phyloP scores from a whole-genome alignment of 371 early-diverging fungal genomes.

The Batkoa obscura region DNA sequence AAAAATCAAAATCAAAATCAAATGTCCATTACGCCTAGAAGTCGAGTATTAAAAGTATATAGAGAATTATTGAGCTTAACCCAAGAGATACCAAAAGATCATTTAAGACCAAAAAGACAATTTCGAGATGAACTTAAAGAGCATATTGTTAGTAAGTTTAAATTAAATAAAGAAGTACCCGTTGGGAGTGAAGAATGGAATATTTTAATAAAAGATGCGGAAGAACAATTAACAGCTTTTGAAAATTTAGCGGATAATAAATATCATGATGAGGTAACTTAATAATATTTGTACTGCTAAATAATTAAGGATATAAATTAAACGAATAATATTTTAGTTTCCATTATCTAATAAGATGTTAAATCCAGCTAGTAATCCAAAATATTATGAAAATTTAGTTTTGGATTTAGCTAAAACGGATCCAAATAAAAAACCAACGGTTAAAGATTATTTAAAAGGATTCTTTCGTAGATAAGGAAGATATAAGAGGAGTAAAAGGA shows the following conservation, averaged over 20 bases:
- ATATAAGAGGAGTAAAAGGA: too few species aligned
- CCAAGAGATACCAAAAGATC: constrained; percentile 3
- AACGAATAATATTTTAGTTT: neutral
- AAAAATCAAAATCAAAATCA: neutral
- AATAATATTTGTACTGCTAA: neutral
- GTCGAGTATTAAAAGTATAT: constrained; percentile 1
- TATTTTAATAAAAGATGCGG: neutral
- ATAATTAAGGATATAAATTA: neutral
- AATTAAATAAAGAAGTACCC: neutral
- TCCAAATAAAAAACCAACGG: neutral
- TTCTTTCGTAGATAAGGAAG: neutral
- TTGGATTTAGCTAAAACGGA: neutral
- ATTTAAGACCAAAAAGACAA: constrained; percentile 3
- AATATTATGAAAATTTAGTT: constrained; percentile 1
- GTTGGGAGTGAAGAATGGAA: neutral
- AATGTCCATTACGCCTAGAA: neutral
- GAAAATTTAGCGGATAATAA: neutral
- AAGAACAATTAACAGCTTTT: constrained; percentile 1
- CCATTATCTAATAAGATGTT: constrained; percentile 1
- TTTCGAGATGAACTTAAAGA: neutral
- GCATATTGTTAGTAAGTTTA: neutral
- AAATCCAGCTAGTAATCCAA: constrained; percentile 1
- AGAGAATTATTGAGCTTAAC: neutral
- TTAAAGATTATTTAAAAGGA: neutral
- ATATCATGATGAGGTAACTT: constrained; percentile 1